Evolutionary conservation across 257 asterid species (phyloP).

Genomic region (Orobanche coerulescens): DNA sequence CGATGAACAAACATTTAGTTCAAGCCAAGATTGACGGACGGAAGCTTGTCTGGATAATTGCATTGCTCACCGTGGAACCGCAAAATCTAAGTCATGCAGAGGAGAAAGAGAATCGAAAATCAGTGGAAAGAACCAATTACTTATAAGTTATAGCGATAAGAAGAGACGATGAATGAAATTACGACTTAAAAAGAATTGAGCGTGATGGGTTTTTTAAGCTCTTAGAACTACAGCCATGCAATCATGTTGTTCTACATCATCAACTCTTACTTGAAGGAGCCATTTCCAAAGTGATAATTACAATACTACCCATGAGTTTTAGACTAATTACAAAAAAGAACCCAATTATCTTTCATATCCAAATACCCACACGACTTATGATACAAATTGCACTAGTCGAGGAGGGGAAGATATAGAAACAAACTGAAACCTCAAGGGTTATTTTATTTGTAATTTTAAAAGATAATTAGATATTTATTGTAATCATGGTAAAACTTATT

Average conservation of each 20-base stretch:
- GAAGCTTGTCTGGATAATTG: conserved; percentile 13
- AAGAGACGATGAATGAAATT: background rate
- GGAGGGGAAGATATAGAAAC: no score
- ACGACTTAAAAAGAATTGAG: background rate
- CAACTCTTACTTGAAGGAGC: background rate
- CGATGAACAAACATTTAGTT: background rate
- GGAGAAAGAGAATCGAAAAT: conserved; percentile 20
- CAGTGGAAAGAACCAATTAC: conserved; percentile 16
- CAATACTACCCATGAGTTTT: no score
- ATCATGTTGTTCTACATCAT: no score
- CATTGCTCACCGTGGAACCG: conserved; percentile 44
- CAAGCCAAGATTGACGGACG: conserved; percentile 8
- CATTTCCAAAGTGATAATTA: background rate
- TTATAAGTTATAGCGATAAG: background rate
- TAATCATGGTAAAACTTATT: background rate
- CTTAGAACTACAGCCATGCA: background rate
- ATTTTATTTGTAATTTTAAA: background rate
- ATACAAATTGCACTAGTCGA: no score
- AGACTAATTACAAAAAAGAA: background rate
- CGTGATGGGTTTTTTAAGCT: background rate
- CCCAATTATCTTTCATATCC: background rate
- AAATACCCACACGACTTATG: no score
- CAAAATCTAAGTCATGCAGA: conserved; percentile 37
- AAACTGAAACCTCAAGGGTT: background rate
- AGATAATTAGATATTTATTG: background rate